Evolutionary conservation across 2,329 filamentous ascomycete species (phyloP).

Genomic region (Chaetoscypha palmicola): DNA sequence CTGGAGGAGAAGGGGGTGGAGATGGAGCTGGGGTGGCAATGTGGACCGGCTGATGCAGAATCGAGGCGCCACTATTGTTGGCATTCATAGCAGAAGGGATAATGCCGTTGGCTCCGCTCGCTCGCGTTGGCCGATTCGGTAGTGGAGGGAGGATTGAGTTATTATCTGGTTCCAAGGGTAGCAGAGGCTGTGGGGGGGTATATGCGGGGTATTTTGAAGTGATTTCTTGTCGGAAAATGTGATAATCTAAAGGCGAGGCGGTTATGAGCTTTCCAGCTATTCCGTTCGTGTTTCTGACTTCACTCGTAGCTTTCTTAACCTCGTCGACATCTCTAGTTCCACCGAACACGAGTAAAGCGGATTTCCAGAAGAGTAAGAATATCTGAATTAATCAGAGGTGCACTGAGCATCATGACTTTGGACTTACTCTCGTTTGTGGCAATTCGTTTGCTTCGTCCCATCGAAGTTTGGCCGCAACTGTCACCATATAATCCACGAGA

Average conservation of each 20-base stretch:
- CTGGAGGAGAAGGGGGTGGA: conserved; percentile 80
- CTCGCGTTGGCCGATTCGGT: conserved; percentile 62
- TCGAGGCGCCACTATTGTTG: conserved; percentile 61
- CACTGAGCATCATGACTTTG: conserved; percentile 2
- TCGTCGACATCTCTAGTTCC: conserved; percentile 65
- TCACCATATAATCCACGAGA: conserved; percentile 65
- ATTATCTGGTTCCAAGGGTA: conserved; percentile 84
- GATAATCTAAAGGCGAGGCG: conserved; percentile 91
- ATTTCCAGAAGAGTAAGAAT: conserved; percentile 86
- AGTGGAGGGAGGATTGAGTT: conserved; percentile 84
- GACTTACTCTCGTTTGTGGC: conserved; percentile 55
- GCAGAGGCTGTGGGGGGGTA: conserved; percentile 73
- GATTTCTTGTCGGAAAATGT: conserved; percentile 92
- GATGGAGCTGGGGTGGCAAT: conserved; percentile 98
- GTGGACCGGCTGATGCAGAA: conserved; percentile 91
- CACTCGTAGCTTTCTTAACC: conserved; percentile 65
- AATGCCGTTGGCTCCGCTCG: conserved; percentile 54
- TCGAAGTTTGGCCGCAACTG: conserved; percentile 58
- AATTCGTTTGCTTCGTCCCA: conserved; percentile 63
- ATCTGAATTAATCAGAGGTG: conserved; percentile 41
- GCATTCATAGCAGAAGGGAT: conserved; percentile 47
- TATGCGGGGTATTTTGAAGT: conserved; percentile 97
- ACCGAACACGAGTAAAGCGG: conserved; percentile 77
- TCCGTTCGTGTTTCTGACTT: conserved; percentile 38
- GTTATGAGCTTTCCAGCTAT: conserved; percentile 66